These are phyloP conservation scores for Gautieria morchelliformis DNA, from an alignment of 768 basidiomycete genomes.

Conservation along the genomic window DNA sequence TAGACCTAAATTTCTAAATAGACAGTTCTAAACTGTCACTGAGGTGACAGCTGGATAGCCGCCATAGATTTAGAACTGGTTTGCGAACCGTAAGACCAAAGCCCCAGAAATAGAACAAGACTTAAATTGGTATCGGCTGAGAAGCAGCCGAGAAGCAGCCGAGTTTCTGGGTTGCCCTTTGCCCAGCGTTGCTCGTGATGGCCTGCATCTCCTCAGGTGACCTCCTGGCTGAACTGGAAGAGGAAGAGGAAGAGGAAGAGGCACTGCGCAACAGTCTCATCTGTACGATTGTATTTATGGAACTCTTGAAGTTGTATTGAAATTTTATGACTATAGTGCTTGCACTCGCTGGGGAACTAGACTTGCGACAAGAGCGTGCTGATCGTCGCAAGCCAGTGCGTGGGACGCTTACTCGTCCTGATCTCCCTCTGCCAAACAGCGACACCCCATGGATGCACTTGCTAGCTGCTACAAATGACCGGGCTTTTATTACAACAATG, in stretches of 20 bases:
- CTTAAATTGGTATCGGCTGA: background rate
- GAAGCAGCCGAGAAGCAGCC: background rate
- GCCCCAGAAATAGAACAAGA: background rate
- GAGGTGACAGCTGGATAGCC: background rate
- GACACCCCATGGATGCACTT: conserved; percentile 30
- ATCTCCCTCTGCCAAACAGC: conserved; percentile 21
- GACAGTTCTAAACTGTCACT: background rate
- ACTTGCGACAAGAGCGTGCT: background rate
- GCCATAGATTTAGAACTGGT: background rate
- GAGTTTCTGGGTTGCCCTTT: background rate
- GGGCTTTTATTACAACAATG: conserved; percentile 38
- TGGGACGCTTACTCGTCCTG: background rate
- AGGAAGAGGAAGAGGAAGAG: too few relatives aligned
- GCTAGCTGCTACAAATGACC: conserved; percentile 21
- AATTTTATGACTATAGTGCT: background rate
- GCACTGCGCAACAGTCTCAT: background rate
- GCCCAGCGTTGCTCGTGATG: background rate
- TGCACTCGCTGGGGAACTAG: background rate
- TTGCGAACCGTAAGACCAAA: background rate
- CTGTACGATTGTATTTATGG: background rate
- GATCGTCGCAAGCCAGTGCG: background rate
- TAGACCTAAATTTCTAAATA: background rate
- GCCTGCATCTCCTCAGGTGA: too few relatives aligned
- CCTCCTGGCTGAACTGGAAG: too few relatives aligned
- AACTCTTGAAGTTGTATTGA: background rate